Evolutionary conservation across 768 basidiomycete species (phyloP), one percentile per base, ranked within the genome.

Genomic region (Agaricus blazei): DNA sequence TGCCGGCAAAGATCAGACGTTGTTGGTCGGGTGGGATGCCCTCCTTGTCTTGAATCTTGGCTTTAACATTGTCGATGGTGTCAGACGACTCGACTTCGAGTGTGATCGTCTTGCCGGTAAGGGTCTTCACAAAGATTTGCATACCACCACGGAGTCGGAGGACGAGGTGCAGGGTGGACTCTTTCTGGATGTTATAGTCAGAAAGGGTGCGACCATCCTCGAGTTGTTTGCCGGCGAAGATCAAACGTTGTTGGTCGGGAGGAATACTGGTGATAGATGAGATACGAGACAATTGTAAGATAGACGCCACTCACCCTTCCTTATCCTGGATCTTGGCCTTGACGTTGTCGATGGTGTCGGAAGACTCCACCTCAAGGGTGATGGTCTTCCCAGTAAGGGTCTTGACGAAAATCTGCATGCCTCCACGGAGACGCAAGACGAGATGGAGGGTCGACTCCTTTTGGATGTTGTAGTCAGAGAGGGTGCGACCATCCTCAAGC

Each of bases 261-360:
- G 85, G 87, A 26, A 88, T 87, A 0, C 67, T 63, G 40, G 7
- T 26, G n/a, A 41, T 58, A 62, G 52, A 40, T 36, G 11, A 34
- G 34, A 2, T 4, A 37, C 53, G 6, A 57, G 43, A n/a, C 23
- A 28, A 14, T 29, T 42, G 19, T 11, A 14, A 9, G 26, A 9
- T 12, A 55, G 26, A 48, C 14, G 44, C 2, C 3, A 54, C 57
- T 15, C 42, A 58, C 53, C 88, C 92, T 64, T 93, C 92, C 76
- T 94, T 95, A 68, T 94, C 92, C 68, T 94, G 92, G 47, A 96
- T 94, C 82, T 93, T 94, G 41, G 87, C 80, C 72, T 91, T 92
- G 41, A 92, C 89, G 59, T 90, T 91, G 67, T 91, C 89, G 62
- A 91, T 91, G 40, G 88, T 90, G 65, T 91, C 90, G 0, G 87